phyloP scores from a whole-genome alignment of 1,284 basidiomycete species.

The Stygiomarasmius scandens region DNA sequence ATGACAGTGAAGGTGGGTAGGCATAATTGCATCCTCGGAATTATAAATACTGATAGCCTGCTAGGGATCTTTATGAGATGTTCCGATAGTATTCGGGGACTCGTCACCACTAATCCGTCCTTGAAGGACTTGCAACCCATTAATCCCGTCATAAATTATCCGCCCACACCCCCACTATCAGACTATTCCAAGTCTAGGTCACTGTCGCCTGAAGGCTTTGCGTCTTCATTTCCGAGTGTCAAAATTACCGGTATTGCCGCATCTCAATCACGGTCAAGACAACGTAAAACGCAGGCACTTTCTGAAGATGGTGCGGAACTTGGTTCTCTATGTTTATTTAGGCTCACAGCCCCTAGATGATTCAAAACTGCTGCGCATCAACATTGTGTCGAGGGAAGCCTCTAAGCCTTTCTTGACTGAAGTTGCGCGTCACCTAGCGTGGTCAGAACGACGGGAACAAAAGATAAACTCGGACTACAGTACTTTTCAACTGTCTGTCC shows the following conservation, averaged over 20 bases:
- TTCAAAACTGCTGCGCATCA: conserved; percentile 37
- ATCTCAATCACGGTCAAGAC: background rate
- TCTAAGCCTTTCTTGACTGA: conserved; percentile 55
- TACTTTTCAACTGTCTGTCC: conserved; percentile 41
- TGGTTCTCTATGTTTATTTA: background rate
- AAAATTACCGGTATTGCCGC: background rate
- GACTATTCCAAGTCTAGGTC: conserved; percentile 66
- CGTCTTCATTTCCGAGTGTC: background rate
- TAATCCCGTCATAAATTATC: conserved; percentile 58
- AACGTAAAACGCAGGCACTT: background rate
- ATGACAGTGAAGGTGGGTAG: conserved; percentile 68
- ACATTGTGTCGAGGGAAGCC: conserved; percentile 48
- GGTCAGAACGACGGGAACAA: conserved; percentile 17
- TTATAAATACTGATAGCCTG: conserved; percentile 5
- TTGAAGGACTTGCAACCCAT: conserved; percentile 28
- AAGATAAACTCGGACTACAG: conserved; percentile 8
- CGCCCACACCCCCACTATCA: conserved; percentile 71
- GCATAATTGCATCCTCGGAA: background rate
- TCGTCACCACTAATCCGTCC: conserved; percentile 25
- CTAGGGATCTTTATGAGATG: conserved; percentile 47
- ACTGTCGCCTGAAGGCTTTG: conserved; percentile 49
- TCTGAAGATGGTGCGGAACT: background rate
- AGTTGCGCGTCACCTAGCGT: conserved; percentile 42
- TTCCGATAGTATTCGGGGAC: conserved; percentile 42
- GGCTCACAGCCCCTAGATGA: conserved; percentile 1